phyloP scores from a whole-genome alignment of 2,329 filamentous ascomycete genomes.

The Penicillium sclerotigenum region DNA sequence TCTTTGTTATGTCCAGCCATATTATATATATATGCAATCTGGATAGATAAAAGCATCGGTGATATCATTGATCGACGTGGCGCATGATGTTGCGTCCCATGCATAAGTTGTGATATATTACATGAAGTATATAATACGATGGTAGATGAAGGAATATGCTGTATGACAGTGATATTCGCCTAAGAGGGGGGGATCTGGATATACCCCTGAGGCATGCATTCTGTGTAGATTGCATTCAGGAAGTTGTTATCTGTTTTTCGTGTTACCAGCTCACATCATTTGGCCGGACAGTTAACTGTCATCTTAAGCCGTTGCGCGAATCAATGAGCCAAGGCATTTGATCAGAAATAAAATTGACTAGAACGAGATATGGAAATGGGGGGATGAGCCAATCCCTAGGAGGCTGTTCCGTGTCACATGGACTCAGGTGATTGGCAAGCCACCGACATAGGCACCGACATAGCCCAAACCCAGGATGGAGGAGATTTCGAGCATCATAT shows the following conservation, averaged over 20 bases:
- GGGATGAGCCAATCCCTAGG: neutral
- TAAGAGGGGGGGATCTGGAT: neutral
- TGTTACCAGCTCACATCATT: slow-evolving; percentile 7
- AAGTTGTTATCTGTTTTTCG: slow-evolving; percentile 9
- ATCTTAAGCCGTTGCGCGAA: slow-evolving; percentile 1
- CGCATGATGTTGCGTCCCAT: neutral
- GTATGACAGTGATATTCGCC: slow-evolving; percentile 1
- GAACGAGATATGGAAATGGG: neutral
- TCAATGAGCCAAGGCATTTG: neutral
- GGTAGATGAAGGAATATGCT: neutral
- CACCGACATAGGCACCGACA: neutral
- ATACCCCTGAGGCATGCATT: slow-evolving; percentile 1
- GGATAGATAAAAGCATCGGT: neutral
- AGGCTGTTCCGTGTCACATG: slow-evolving; percentile 7
- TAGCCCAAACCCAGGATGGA: neutral
- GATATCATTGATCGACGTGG: neutral
- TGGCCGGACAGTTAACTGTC: slow-evolving; percentile 11
- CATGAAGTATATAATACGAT: neutral
- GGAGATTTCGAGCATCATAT: neutral
- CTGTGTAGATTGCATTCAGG: slow-evolving; percentile 1
- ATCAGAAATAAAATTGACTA: neutral
- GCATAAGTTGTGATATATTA: neutral
- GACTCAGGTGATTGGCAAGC: slow-evolving; percentile 1
- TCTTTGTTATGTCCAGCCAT: neutral
- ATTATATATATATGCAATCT: neutral